Evolutionary conservation across 2,329 filamentous ascomycete species (phyloP).

Genomic region (Penicillium sp.): DNA sequence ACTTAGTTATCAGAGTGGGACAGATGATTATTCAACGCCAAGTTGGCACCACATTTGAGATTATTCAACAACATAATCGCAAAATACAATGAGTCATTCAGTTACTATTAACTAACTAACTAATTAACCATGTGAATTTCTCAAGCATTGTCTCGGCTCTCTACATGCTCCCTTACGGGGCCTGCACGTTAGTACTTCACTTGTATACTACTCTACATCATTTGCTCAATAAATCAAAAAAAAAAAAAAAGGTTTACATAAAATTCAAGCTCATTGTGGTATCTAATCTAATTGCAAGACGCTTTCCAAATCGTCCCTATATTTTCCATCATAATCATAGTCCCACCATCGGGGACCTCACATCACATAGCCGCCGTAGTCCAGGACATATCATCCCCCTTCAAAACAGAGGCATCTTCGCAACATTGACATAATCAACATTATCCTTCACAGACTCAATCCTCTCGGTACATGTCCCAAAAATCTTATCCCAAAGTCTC

Average conservation of each 20-base stretch:
- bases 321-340: slow-evolving; percentile 10
- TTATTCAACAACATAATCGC: slow-evolving; percentile 2
- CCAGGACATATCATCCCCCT: neutral
- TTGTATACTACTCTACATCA: neutral
- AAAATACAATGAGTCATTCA: no score
- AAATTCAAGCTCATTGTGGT: neutral
- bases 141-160: neutral
- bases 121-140: no score
- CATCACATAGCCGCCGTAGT: no score
- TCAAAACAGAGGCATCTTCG: slow-evolving; percentile 40
- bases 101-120: no score
- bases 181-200: no score
- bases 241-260: neutral
- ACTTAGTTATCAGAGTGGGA: neutral
- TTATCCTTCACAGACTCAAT: slow-evolving; percentile 46
- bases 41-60: neutral
- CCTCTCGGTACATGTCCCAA: slow-evolving; percentile 44
- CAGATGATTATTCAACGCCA: slow-evolving; percentile 11
- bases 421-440: slow-evolving; percentile 42
- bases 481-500: slow-evolving; percentile 46
- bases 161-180: neutral
- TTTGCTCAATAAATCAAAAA: no score
- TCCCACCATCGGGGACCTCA: neutral
- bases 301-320: neutral
- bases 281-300: neutral